phyloP scores from a whole-genome alignment of 2,329 filamentous ascomycete genomes.

The Zymoseptoria passerinii region DNA sequence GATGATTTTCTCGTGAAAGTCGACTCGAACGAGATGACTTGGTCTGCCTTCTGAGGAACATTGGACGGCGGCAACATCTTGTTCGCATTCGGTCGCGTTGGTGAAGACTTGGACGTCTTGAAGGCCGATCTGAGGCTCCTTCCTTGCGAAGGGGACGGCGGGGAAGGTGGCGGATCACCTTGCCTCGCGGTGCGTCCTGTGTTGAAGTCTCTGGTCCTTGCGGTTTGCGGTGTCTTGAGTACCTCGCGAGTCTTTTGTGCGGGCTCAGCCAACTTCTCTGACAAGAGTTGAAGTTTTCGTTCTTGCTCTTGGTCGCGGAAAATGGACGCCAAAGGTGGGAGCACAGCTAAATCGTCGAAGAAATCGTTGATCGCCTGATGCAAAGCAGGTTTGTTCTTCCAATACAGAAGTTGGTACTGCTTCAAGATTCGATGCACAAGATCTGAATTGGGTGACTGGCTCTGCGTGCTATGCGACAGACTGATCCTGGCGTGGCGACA shows the following conservation, averaged over 20 bases:
- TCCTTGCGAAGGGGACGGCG: neutral
- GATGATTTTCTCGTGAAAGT: neutral
- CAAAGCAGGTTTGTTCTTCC: constrained; percentile 2
- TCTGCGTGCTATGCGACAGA: neutral
- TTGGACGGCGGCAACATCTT: neutral
- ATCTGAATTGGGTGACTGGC: neutral
- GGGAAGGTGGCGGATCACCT: neutral
- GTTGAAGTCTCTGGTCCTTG: neutral
- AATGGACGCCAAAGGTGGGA: neutral
- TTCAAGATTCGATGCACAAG: neutral
- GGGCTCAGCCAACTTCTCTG: neutral
- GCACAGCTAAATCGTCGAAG: constrained; percentile 1
- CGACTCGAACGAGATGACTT: constrained; percentile 1
- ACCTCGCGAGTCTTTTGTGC: neutral
- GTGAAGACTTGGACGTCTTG: neutral
- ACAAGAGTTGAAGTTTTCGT: neutral
- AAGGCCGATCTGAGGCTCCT: constrained; percentile 4
- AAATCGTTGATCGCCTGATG: neutral
- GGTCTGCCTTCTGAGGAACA: neutral
- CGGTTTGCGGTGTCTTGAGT: neutral
- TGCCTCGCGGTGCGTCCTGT: neutral
- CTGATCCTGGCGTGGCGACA: constrained; percentile 1
- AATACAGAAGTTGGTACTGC: constrained; percentile 5
- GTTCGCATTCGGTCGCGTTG: neutral
- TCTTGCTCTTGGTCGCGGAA: neutral